Evolutionary conservation across 139 green algal genomes (phyloP), one percentile per base, ranked within the genome.

Genomic region (Chlamydomonas incerta): DNA sequence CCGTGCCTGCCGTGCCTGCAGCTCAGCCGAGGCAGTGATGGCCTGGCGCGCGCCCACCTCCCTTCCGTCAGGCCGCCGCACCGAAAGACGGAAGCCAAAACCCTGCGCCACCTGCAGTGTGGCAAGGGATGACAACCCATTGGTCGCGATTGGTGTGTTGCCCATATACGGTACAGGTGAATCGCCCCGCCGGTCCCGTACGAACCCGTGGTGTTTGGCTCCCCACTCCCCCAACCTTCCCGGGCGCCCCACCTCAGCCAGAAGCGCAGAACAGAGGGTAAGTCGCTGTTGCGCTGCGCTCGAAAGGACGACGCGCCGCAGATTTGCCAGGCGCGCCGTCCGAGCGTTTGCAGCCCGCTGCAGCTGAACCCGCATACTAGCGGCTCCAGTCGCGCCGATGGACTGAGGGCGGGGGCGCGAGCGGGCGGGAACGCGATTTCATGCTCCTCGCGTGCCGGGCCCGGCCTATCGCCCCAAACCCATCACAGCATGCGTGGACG

Each of bases 331-430:
- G 28, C 46, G 65, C 2, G 47, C 66, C 13, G 79, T 74, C 21
- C 33, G 34, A 18, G 66, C 52, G 0, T 20, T n/a, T 15, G 73
- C 73, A 10, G 52, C 46, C 11, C 67, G 46, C 46, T 85, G 65
- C 65, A 85, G 31, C 79, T 85, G 79, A 3, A 85, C 33, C 17
- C 79, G 65, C 3, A 85, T 11, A 24, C 47, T 69, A n/a, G 79
- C 79, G 8, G 79, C 79, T 9, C 79, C 79, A 8, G 79, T 85
- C 21, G 79, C 79, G 31, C 79, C 79, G 28, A 85, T 75, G 15
- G 79, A 75, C 79, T 85, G 33, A 46, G 72, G 29, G 29, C 29
- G 63, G 0, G 5, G 63, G n/a, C 63, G 18, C 52, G 52, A 23
- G 52, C 52, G 15, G 13, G 60, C 17, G 60, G 60, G 55, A 60